Conservation (phyloP, 805 yeast species). For the Candida ponderosae region DNA sequence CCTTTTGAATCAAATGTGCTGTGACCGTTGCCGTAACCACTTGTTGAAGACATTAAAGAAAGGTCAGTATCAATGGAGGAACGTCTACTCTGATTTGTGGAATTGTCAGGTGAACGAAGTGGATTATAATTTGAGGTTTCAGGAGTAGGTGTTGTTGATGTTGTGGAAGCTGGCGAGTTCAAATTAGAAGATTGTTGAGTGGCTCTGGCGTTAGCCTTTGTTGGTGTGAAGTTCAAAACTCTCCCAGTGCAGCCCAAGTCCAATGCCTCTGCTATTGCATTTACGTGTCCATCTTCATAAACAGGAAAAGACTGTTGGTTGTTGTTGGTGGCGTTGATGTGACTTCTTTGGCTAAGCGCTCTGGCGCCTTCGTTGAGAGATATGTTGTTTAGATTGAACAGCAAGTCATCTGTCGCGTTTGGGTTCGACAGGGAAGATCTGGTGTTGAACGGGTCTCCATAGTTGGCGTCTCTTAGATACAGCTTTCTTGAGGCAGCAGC, state of each 20-base stretch:
- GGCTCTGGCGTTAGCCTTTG: constrained; percentile 1
- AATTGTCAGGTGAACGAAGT: constrained; percentile 1
- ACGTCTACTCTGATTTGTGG: constrained; percentile 3
- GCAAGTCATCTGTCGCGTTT: constrained; percentile 5
- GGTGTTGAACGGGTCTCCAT: not conserved
- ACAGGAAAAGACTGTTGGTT: constrained; percentile 1
- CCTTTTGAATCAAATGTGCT: not conserved
- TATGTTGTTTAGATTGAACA: constrained; percentile 12
- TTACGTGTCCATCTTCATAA: not conserved
- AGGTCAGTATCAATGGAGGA: constrained; percentile 5
- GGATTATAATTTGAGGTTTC: constrained; percentile 1
- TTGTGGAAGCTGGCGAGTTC: not conserved
- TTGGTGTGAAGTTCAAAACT: not conserved
- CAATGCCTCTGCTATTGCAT: not conserved
- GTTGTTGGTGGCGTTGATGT: constrained; percentile 2
- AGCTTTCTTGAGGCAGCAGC: constrained; percentile 21
- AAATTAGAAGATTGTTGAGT: not conserved
- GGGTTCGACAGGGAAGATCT: constrained; percentile 2
- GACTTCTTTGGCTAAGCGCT: not conserved
- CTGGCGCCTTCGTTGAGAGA: constrained; percentile 9
- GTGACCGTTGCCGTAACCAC: no score
- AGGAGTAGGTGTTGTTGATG: constrained; percentile 5
- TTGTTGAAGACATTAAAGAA: constrained; percentile 4
- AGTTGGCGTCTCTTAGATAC: constrained; percentile 7
- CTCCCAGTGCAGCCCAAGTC: not conserved